Evolutionary conservation across 2,329 filamentous ascomycete species (phyloP).

Genomic region (Aspergillus pseudoterreus): DNA sequence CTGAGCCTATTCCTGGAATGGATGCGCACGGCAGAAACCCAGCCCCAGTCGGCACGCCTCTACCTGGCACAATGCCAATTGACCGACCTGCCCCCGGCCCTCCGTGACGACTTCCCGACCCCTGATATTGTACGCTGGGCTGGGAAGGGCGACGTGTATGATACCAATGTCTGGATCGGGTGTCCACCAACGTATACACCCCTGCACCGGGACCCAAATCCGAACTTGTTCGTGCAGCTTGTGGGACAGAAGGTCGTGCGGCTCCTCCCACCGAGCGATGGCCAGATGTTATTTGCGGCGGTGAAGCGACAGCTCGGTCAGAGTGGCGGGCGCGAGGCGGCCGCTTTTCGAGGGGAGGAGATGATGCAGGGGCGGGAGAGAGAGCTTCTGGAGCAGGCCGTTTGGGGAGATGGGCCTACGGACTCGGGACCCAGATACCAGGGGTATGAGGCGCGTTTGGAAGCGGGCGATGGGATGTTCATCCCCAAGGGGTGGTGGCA

Average conservation of each 20-base stretch:
- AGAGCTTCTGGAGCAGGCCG: constrained; percentile 58
- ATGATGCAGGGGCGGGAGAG: constrained; percentile 87
- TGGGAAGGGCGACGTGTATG: constrained; percentile 81
- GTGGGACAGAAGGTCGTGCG: constrained; percentile 68
- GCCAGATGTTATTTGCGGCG: constrained; percentile 60
- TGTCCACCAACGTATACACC: constrained; percentile 84
- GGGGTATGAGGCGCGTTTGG: constrained; percentile 54
- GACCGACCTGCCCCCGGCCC: constrained; percentile 58
- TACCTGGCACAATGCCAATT: constrained; percentile 86
- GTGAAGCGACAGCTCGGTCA: constrained; percentile 42
- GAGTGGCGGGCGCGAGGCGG: constrained; percentile 30
- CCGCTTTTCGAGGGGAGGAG: constrained; percentile 67
- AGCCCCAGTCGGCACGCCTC: constrained; percentile 42
- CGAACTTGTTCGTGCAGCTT: constrained; percentile 86
- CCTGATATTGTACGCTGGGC: constrained; percentile 61
- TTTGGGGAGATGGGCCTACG: constrained; percentile 57
- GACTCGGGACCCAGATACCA: constrained; percentile 20
- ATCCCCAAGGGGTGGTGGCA: constrained; percentile 88
- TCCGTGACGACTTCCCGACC: constrained; percentile 64
- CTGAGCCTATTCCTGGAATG: constrained; percentile 63
- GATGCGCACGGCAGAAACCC: constrained; percentile 29
- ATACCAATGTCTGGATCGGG: constrained; percentile 83
- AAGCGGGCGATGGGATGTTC: constrained; percentile 67
- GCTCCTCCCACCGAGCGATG: constrained; percentile 63
- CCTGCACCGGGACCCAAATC: constrained; percentile 88